A percentile compares a stretch with the other conserved stretches of the same genome.
These are phyloP conservation scores for Metschnikowia cerradonensis DNA, from an alignment of 805 yeast species.

Conservation along the genomic window DNA sequence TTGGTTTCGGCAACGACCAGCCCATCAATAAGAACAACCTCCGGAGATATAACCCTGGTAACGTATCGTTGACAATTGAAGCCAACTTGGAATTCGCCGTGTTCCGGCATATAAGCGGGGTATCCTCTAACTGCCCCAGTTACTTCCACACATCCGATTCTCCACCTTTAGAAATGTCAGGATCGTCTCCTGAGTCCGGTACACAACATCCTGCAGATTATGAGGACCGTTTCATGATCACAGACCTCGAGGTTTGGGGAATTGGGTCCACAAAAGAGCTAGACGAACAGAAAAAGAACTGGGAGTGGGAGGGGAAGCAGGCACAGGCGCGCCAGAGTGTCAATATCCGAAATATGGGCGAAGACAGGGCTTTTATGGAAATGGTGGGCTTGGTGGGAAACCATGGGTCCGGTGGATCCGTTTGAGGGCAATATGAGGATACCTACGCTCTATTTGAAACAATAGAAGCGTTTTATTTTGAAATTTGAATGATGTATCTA, in stretches of 20 bases:
- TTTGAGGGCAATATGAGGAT: slow-evolving; percentile 19
- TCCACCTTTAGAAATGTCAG: not conserved
- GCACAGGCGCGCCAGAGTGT: slow-evolving; percentile 74
- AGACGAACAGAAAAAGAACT: slow-evolving; percentile 66
- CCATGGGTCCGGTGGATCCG: slow-evolving; percentile 45
- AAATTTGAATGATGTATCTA: not conserved
- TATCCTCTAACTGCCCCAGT: slow-evolving; percentile 16
- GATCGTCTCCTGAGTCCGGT: slow-evolving; percentile 18
- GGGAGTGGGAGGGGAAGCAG: slow-evolving; percentile 92
- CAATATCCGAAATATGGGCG: slow-evolving; percentile 63
- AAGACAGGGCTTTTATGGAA: slow-evolving; percentile 80
- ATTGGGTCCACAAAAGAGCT: slow-evolving; percentile 77
- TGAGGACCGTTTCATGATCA: slow-evolving; percentile 68
- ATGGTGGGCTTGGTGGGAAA: slow-evolving; percentile 67
- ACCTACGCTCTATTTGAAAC: no score
- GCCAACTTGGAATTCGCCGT: slow-evolving; percentile 74
- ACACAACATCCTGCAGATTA: slow-evolving; percentile 27
- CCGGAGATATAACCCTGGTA: slow-evolving; percentile 60
- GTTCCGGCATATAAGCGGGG: slow-evolving; percentile 61
- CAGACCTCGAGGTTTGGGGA: slow-evolving; percentile 89
- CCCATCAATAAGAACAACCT: slow-evolving; percentile 49
- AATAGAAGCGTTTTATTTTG: no score
- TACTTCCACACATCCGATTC: slow-evolving; percentile 19
- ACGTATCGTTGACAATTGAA: slow-evolving; percentile 76
- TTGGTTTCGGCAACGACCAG: slow-evolving; percentile 75